phyloP scores from a whole-genome alignment of 139 green algal species.

The Astrephomene gubernaculifera region DNA sequence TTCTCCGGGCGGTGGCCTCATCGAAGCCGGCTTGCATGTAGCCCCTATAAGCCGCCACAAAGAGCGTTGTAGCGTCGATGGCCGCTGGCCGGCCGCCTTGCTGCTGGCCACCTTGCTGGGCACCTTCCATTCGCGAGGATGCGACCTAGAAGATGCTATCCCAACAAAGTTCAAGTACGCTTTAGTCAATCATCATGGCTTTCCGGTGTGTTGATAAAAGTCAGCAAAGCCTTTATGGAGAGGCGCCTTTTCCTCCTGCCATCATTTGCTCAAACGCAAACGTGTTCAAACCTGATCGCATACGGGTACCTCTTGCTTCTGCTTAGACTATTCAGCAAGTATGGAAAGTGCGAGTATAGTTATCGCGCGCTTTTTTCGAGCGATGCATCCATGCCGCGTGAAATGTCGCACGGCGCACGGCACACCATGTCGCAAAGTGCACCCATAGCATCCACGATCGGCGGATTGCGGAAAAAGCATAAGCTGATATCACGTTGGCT shows the following conservation, averaged over 20 bases:
- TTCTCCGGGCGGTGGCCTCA: too few relatives aligned
- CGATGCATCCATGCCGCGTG: background rate
- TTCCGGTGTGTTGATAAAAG: background rate
- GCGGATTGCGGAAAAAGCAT: too few relatives aligned
- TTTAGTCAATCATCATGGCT: background rate
- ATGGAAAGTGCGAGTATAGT: background rate
- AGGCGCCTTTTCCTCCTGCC: background rate
- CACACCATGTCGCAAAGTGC: too few relatives aligned
- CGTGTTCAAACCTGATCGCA: background rate
- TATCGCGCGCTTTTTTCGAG: background rate
- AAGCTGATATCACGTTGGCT: too few relatives aligned
- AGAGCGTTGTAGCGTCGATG: background rate
- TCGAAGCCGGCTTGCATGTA: background rate
- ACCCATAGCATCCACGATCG: too few relatives aligned
- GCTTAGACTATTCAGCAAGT: background rate
- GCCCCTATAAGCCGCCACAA: background rate
- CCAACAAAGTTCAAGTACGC: background rate
- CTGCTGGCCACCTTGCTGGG: background rate
- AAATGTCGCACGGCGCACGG: background rate
- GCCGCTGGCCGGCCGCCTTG: too few relatives aligned
- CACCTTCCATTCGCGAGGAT: background rate
- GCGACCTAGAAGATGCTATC: background rate
- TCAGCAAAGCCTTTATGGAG: background rate
- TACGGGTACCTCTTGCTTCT: background rate
- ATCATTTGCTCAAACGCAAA: background rate